These are phyloP conservation scores for Teratosphaeria gauchensis DNA, from an alignment of 2,329 filamentous ascomycete genomes.

Conservation along the genomic window DNA sequence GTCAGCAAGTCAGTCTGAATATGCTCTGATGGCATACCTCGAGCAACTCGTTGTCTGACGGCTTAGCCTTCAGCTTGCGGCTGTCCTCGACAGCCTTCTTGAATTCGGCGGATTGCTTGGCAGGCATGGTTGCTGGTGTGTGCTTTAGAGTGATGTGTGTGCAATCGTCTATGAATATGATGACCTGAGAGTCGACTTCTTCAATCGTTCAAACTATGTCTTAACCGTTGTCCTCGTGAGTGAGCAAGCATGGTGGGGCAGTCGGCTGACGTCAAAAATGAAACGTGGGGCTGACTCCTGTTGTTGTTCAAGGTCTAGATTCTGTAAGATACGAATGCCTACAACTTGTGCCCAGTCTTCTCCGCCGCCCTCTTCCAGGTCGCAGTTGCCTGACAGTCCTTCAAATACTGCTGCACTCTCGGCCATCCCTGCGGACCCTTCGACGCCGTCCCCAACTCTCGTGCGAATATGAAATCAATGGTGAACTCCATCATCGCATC, in stretches of 20 bases:
- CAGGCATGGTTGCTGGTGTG: constrained; percentile 7
- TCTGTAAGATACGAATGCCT: not conserved
- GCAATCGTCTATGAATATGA: not conserved
- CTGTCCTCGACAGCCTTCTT: constrained; percentile 63
- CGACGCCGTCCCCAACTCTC: constrained; percentile 28
- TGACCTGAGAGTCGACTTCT: not conserved
- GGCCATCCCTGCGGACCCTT: constrained; percentile 27
- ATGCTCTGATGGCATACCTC: constrained; percentile 29
- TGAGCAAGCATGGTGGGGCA: not conserved
- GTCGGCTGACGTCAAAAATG: too few relatives aligned
- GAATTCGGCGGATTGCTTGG: constrained; percentile 54
- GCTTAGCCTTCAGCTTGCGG: constrained; percentile 59
- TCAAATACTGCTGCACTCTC: constrained; percentile 28
- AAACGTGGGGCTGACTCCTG: not conserved
- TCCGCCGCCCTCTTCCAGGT: constrained; percentile 31
- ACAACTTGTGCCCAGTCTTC: constrained; percentile 31
- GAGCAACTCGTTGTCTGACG: constrained; percentile 54
- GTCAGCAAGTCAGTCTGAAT: not conserved
- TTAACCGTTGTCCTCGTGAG: not conserved
- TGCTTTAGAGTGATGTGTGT: not conserved
- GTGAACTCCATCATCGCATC: constrained; percentile 40
- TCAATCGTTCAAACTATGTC: not conserved
- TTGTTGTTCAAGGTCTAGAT: not conserved
- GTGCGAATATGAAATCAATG: constrained; percentile 30
- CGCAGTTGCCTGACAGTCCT: constrained; percentile 27